These are phyloP conservation scores for Fonsecaea erecta DNA, from an alignment of 2,329 filamentous ascomycete genomes.

Conservation along the genomic window DNA sequence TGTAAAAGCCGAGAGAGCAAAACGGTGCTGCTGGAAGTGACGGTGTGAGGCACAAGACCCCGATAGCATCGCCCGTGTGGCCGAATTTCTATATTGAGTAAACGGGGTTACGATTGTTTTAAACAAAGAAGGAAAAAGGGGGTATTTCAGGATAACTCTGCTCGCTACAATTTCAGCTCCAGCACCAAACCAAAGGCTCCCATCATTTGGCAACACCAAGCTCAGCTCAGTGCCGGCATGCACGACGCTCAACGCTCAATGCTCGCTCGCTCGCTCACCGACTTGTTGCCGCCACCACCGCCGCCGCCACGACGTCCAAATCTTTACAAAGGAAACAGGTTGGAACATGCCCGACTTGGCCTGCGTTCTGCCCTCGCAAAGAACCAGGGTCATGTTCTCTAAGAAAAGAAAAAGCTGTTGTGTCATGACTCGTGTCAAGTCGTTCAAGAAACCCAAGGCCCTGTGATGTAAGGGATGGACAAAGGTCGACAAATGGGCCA, in stretches of 20 bases:
- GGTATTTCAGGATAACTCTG: conserved; percentile 21
- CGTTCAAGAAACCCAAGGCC: conserved; percentile 20
- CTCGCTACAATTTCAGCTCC: conserved; percentile 19
- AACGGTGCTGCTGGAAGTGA: no score
- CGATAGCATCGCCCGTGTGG: background rate
- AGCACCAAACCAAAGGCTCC: conserved; percentile 15
- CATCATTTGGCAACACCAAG: conserved; percentile 8
- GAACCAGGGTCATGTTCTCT: conserved; percentile 4
- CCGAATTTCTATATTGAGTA: background rate
- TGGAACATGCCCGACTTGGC: background rate
- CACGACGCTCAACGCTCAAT: background rate
- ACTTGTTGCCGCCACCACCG: background rate
- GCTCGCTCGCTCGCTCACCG: background rate
- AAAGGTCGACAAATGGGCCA: conserved; percentile 10
- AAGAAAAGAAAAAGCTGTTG: conserved; percentile 12
- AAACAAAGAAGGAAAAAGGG: conserved; percentile 41
- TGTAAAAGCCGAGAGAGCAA: no score
- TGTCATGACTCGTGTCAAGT: conserved; percentile 30
- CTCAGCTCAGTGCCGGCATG: conserved; percentile 14
- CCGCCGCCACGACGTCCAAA: background rate
- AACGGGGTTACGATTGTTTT: conserved; percentile 29
- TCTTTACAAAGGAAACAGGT: conserved; percentile 13
- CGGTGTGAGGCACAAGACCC: background rate
- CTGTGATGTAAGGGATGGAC: conserved; percentile 26
- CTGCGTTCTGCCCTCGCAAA: background rate